Evolutionary conservation across 192 early-diverging fungal species (phyloP), one percentile per base, ranked within the genome.

Genomic region (Phlyctochytrium arcticum): DNA sequence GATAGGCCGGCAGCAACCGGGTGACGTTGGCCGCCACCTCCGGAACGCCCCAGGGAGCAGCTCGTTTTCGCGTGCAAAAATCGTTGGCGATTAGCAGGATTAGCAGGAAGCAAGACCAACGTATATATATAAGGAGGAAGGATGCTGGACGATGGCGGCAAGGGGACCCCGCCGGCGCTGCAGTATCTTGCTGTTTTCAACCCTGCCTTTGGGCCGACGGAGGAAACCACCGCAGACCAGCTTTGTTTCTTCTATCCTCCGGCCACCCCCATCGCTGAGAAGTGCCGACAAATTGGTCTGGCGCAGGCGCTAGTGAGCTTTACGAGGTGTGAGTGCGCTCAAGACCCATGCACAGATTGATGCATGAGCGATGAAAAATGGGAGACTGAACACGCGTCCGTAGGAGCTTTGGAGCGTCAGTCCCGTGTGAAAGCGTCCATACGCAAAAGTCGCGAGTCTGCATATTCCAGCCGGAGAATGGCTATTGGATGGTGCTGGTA

Each of bases 401-500:
- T 48, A 74, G 72, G 21, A 75, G 56, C 6, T 75, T 75, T 34
- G 36, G 59, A 2, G 36, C 62, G 27, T 27, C 36, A 7, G n/a
- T 44, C 23, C 65, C 66, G 2, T 75, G 67, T 48, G 73, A 75
- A 23, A 54, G 48, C 4, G 60, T 70, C 5, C 68, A 53, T 30
- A 75, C 73, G 3, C 48, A 34, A 0, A 75, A 70, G 31, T 62
- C 58, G 30, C 36, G 73, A 10, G 54, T 58, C n/a, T 36, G 63
- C 6, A 39, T 75, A 7, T 47, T 36, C 15, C 26, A 75, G 37
- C 36, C 36, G 6, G 73, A 75, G 53, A 34, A 31, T 30, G 68
- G 62, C 7, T 75, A 65, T 34, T 75, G 73, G 73, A 53, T 70
- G 54, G 6, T 70, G 8, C n/a, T 75, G 73, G 73, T 75, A 65